Conservation (phyloP, 2,329 filamentous ascomycete species). For the Fusarium nanum region DNA sequence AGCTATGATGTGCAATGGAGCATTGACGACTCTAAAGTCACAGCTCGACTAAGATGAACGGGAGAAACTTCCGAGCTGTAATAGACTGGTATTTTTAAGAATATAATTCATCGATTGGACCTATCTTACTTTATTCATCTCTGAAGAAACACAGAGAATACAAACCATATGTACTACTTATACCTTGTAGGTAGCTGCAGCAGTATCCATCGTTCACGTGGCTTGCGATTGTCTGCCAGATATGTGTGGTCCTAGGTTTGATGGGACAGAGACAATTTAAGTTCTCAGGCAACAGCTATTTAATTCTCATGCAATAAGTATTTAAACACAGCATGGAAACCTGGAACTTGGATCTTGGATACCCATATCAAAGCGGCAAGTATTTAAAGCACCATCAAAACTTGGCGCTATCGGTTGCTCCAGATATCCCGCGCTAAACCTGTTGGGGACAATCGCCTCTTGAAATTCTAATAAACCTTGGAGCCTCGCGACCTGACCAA, state of each 20-base stretch:
- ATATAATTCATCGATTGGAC: not conserved
- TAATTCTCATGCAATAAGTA: not conserved
- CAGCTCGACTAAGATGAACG: not conserved
- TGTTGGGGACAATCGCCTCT: slow-evolving; percentile 45
- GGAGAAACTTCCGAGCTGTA: not conserved
- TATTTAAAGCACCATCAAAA: not conserved
- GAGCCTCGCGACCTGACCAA: slow-evolving; percentile 34
- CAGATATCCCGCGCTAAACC: slow-evolving; percentile 46
- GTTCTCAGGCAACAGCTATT: no score
- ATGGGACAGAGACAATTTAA: not conserved
- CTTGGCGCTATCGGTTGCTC: slow-evolving; percentile 14
- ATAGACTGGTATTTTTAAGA: not conserved
- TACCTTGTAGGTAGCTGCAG: not conserved
- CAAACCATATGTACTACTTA: not conserved
- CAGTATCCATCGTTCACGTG: not conserved
- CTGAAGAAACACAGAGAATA: not conserved
- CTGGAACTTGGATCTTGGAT: not conserved
- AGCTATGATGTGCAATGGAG: slow-evolving; percentile 3
- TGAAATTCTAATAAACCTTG: slow-evolving; percentile 50
- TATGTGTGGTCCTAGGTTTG: not conserved
- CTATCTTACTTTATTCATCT: not conserved
- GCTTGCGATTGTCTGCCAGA: not conserved
- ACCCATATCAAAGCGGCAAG: not conserved
- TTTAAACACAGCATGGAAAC: not conserved
- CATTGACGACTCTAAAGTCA: not conserved